Base-by-base conservation (phyloP, 345 rosid genomes). In the Dimocarpus longan region DNA sequence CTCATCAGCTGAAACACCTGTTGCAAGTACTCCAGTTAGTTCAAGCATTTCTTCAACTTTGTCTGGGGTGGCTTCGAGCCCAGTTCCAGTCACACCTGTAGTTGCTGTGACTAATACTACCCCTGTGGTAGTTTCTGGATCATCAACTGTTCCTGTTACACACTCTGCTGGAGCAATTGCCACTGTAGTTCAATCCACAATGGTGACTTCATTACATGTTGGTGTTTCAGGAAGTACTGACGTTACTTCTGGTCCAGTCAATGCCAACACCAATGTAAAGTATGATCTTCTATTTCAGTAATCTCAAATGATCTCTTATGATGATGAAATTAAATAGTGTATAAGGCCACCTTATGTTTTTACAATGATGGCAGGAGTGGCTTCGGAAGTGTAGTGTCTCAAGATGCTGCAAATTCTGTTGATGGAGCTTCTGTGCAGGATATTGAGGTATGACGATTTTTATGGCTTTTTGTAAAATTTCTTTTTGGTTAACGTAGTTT, bases 41-140 rank as follows among this genome's bases (percentile, higher is more conserved):
- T 86, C 90, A 77, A 86, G 83, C 74, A 77, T 83, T 77, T 77
- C 88, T 56, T 78, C 76, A 21, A 48, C 87, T 68, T 44, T 80
- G 74, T 32, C 84, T 80, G 85, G 79, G 64, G 86, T 81, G 21
- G 74, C 86, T 87, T 84, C 93, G 60, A 95, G 97, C 83, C 97
- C 94, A 42, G 77, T 84, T 82, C 84, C 88, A 66, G 91, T 83
- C 67, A 78, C 84, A 5, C 89, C 90, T 77, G 84, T 78, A 75
- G 87, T 79, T 76, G 56, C 90, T 62, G 76, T 48, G 54, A 79
- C 83, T 71, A 81, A 80, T 86, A 84, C 87, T 65, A n/a, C 88
- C 74, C 80, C 83, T n/a, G 68, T 46, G 48, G 78, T 71, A 66
- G 79, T 82, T 83, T 78, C 94, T 80, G 90, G 88, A 83, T 69